Base-by-base conservation (phyloP, 2,329 filamentous ascomycete genomes). In the Penicillium hesseltinei region DNA sequence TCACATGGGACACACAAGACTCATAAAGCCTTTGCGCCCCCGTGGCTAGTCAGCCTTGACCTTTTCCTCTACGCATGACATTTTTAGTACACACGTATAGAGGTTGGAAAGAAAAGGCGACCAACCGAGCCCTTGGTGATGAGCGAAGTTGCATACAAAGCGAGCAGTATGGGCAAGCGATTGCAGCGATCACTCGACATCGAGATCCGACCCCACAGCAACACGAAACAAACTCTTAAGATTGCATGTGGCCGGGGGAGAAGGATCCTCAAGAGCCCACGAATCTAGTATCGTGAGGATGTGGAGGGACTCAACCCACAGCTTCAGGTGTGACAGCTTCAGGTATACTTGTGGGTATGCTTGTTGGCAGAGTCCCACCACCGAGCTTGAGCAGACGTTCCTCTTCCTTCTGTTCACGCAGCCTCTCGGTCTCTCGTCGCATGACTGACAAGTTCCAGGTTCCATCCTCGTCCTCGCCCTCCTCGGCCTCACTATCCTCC, bases 371-470 rank as follows among this genome's bases (percentile, higher is more conserved):
- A 17, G 60, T 52, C 19, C 54, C 58, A 11, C 75, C 75, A 29
- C 71, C 56, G 21, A 76, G 58, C 58, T 69, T 73, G 38, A 72
- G 74, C 55, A 87, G 66, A 29, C 84, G 73, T 66, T 96, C 91
- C 65, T 91, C 88, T 75, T 97, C 93, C 74, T 89, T 92, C 79
- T 81, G 82, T 62, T 86, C 81, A 49, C 87, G 82, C 31, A 93
- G 71, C 3, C 83, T 85, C 72, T 96, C 91, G 0, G 94, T 99
- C 80, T 97, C 92, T 68, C 82, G 81, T 58, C 94, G 84, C 72
- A 97, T 77, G 59, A 88, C 91, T 67, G 91, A 88, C 67, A 97
- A 76, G 70, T 96, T 96, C 86, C 88, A 97, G 6, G 78, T 76
- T 49, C 67, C 76, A 52, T 78, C 76, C 11, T 86, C 87, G 19